Percentiles rank a stretch among this genome's conserved stretches.
phyloP scores from a whole-genome alignment of 441 rosid genomes.

The Pelargonium citronellum region DNA sequence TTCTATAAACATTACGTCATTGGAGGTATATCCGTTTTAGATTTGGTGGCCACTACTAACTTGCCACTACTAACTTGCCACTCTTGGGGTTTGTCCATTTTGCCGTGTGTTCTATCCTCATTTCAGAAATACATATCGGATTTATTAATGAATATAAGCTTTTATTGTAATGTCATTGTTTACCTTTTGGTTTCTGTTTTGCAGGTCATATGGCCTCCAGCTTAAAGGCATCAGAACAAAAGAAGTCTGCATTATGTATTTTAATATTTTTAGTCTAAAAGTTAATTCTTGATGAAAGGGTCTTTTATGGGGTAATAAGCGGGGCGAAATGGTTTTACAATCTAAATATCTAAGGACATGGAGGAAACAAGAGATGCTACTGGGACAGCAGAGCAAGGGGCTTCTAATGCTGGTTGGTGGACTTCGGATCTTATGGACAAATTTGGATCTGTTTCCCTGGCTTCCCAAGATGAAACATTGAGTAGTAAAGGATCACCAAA shows the following conservation, averaged over 20 bases:
- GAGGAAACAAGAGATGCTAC: slow-evolving; percentile 74
- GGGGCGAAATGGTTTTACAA: slow-evolving; percentile 52
- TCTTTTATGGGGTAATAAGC: slow-evolving; percentile 54
- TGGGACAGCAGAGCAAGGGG: slow-evolving; percentile 65
- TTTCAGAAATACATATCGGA: neutral
- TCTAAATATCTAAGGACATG: slow-evolving; percentile 54
- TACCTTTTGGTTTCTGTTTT: slow-evolving; percentile 13
- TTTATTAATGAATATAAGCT: neutral
- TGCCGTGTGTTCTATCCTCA: slow-evolving; percentile 1
- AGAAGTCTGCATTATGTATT: slow-evolving; percentile 26
- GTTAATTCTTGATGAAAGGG: slow-evolving; percentile 22
- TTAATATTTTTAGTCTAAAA: slow-evolving; percentile 30
- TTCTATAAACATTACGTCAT: neutral
- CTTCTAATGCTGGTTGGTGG: slow-evolving; percentile 76
- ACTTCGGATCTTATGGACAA: slow-evolving; percentile 76
- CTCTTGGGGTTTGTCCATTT: neutral
- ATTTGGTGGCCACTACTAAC: neutral
- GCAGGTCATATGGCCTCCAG: slow-evolving; percentile 56
- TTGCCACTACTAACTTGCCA: neutral
- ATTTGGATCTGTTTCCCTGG: slow-evolving; percentile 69
- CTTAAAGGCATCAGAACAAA: slow-evolving; percentile 29
- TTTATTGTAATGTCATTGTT: neutral
- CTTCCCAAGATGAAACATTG: slow-evolving; percentile 62
- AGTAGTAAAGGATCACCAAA: slow-evolving; percentile 55
- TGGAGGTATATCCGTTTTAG: neutral